Base-by-base conservation (phyloP, 2,329 filamentous ascomycete species). In the Spiromastix sp. region DNA sequence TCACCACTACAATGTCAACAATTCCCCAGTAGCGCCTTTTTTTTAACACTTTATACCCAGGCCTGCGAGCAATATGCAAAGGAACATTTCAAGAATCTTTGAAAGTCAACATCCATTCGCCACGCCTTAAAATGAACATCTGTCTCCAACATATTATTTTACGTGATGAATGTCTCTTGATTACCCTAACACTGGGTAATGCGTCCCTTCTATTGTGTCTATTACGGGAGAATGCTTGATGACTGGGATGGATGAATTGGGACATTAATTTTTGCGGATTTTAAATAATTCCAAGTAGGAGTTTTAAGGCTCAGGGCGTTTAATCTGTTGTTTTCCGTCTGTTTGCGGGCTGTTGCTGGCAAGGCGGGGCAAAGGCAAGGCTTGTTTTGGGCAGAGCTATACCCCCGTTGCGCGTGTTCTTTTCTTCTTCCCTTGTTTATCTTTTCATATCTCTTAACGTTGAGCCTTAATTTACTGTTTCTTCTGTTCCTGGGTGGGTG, bases 11-110 rank as follows among this genome's bases (percentile, higher is more conserved):
- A 33, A 21, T 36, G 25, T 12, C 16, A 17, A 17, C 31, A 41
- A 42, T 37, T 28, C 32, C 28, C 21, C 12, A 34, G 26, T 35
- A 41, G 26, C 36, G 34, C 32, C 32, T 45, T 49, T 32, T 24
- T 24, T 24, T n/a, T 33, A 27, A 13, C 22, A 4, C 26, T 33
- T 13, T n/a, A 11, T 27, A 10, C 25, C 36, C 45, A 85, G 81
- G 81, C 81, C 32, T 86, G 81, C 63, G 81, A 86, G 55, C 87
- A 95, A 61, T 95, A 94, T 59, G 89, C 89, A 39, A 95, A 94
- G 62, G 89, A 96, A 60, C 84, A 96, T 61, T 93, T 93, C 56
- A 66, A 64, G 46, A 62, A 61, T 41, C 44, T 57, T 36, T 63
- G 48, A 42, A 32, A 4, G 31, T 27, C 21, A 16, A 21, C 17